Evolutionary conservation across 768 basidiomycete species (phyloP).

Genomic region (Gautieria morchelliformis): DNA sequence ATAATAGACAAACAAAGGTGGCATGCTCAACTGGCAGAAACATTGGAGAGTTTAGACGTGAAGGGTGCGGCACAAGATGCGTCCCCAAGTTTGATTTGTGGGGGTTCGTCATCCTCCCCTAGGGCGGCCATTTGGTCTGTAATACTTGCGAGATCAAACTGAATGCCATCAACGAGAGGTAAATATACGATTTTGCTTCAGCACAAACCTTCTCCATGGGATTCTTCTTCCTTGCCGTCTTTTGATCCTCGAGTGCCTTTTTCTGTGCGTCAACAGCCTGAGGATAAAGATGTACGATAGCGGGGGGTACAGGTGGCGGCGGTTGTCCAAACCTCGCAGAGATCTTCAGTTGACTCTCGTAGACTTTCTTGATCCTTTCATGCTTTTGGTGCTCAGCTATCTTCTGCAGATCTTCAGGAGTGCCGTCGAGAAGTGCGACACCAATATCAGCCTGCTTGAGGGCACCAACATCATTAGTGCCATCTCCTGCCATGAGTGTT

Average conservation of each 20-base stretch:
- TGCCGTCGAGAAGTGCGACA: conserved; percentile 86
- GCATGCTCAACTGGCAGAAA: conserved; percentile 79
- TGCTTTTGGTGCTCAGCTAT: conserved; percentile 87
- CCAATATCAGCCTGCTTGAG: conserved; percentile 98
- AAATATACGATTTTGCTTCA: background rate
- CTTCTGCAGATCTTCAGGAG: conserved; percentile 82
- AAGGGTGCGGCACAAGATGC: conserved; percentile 98
- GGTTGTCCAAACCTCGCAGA: conserved; percentile 85
- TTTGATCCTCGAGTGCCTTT: conserved; percentile 57
- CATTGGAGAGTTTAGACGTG: conserved; percentile 96
- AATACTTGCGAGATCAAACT: conserved; percentile 74
- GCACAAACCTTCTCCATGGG: conserved; percentile 79
- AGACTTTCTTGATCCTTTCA: conserved; percentile 92
- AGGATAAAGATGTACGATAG: conserved; percentile 81
- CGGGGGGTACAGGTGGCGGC: conserved; percentile 86
- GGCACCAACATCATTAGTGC: conserved; percentile 97
- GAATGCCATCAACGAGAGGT: conserved; percentile 4
- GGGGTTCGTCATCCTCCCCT: conserved; percentile 91
- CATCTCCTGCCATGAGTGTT: conserved; percentile 98
- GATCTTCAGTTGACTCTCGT: conserved; percentile 89
- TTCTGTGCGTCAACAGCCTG: conserved; percentile 87
- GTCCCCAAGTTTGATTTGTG: conserved; percentile 99
- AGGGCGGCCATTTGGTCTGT: conserved; percentile 83
- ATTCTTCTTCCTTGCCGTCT: conserved; percentile 64
- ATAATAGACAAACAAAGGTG: background rate